Conservation (phyloP, 345 rosid genomes). For the Stellera chamaejasme region DNA sequence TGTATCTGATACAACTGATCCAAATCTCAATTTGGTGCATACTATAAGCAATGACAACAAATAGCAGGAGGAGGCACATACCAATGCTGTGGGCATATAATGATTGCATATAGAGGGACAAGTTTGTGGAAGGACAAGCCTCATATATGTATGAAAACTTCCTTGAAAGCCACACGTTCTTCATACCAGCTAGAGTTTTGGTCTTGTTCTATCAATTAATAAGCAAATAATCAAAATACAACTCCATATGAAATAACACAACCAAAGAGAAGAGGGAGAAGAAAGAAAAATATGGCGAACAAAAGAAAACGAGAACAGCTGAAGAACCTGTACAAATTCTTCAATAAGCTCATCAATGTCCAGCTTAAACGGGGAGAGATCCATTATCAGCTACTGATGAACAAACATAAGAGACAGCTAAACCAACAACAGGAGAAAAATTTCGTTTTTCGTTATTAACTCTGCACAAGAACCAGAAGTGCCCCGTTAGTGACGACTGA, state of each 20-base stretch:
- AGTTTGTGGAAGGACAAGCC: slow-evolving; percentile 37
- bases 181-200: slow-evolving; percentile 46
- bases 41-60: too few species aligned
- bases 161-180: slow-evolving; percentile 50
- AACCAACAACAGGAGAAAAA: too few species aligned
- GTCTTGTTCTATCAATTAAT: slow-evolving; percentile 27
- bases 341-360: slow-evolving; percentile 56
- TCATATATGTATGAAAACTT: slow-evolving; percentile 54
- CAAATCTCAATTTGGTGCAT: too few species aligned
- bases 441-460: too few species aligned
- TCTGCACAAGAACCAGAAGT: too few species aligned
- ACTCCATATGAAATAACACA: neutral
- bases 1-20: too few species aligned
- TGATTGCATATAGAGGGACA: slow-evolving; percentile 64
- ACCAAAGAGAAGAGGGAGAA: neutral
- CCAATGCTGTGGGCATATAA: slow-evolving; percentile 51
- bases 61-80: slow-evolving; percentile 5
- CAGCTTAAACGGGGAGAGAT: slow-evolving; percentile 43
- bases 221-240: neutral
- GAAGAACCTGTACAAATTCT: slow-evolving; percentile 40
- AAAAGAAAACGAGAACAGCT: neutral
- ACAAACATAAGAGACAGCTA: too few species aligned
- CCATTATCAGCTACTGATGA: slow-evolving; percentile 7
- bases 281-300: neutral
- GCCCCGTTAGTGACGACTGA: too few species aligned